Percentiles rank a stretch among this genome's conserved stretches.
phyloP scores from a whole-genome alignment of 345 rosid genomes.

The Populus ilicifolia region DNA sequence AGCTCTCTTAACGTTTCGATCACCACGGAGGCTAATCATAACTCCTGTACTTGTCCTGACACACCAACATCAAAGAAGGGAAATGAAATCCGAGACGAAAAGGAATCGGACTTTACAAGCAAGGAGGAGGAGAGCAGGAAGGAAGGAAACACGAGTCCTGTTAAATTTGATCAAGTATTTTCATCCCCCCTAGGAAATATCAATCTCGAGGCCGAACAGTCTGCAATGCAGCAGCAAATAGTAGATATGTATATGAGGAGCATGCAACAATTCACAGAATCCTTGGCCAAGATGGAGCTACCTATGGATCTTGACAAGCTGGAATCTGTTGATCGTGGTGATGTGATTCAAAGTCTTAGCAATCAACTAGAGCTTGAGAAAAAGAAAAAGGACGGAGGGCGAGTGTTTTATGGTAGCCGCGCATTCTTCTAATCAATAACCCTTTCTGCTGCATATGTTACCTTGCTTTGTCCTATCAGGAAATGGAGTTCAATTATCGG shows the following conservation, averaged over 20 bases:
- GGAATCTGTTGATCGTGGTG: conserved; percentile 25
- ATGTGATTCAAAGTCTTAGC: conserved; percentile 38
- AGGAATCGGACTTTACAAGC: conserved; percentile 20
- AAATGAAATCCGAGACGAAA: conserved; percentile 25
- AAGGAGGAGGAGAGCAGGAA: conserved; percentile 27
- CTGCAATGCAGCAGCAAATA: conserved; percentile 90
- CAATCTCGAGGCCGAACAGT: conserved; percentile 57
- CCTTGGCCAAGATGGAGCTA: conserved; percentile 87
- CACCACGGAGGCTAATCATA: conserved; percentile 29
- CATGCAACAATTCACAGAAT: conserved; percentile 86
- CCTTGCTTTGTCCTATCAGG: conserved; percentile 1
- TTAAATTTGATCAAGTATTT: conserved; percentile 29
- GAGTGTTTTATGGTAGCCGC: conserved; percentile 92
- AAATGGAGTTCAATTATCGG: conserved; percentile 5
- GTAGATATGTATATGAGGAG: conserved; percentile 98
- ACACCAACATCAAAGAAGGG: conserved; percentile 54
- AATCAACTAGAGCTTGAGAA: conserved; percentile 39
- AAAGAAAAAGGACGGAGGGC: conserved; percentile 78
- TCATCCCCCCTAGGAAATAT: conserved; percentile 44
- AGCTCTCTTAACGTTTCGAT: conserved; percentile 20
- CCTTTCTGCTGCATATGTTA: neutral
- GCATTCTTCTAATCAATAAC: conserved; percentile 67
- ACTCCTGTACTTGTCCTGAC: conserved; percentile 40
- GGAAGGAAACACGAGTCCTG: conserved; percentile 16
- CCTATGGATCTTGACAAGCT: conserved; percentile 73